phyloP scores from a whole-genome alignment of 163 green algal species.

The Coccomyxa subellipsoidea region DNA sequence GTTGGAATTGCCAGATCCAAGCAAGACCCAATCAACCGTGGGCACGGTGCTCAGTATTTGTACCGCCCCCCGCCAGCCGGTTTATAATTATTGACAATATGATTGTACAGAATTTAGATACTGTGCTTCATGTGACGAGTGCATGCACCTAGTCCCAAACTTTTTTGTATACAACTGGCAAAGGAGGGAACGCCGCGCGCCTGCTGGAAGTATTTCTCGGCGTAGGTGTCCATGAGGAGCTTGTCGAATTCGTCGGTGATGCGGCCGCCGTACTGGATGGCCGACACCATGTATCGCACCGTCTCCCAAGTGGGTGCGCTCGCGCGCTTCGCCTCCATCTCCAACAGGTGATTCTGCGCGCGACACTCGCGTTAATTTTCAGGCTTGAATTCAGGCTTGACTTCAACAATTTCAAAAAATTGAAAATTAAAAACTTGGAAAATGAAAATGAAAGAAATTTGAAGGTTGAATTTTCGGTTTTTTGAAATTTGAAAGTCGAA shows the following conservation, averaged over 20 bases:
- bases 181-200: constrained; percentile 16
- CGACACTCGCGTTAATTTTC: too few species aligned
- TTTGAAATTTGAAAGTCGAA: too few species aligned
- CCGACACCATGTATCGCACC: constrained; percentile 92
- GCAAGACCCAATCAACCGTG: too few species aligned
- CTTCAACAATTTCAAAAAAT: not conserved
- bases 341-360: constrained; percentile 83
- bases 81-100: too few species aligned
- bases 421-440: not conserved
- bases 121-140: too few species aligned
- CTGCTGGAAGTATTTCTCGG: constrained; percentile 69
- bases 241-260: constrained; percentile 95
- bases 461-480: not conserved
- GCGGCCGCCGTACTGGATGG: constrained; percentile 92
- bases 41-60: too few species aligned
- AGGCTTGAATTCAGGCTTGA: not conserved
- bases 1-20: too few species aligned
- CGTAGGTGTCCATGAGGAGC: constrained; percentile 84
- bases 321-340: constrained; percentile 88
- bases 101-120: too few species aligned
- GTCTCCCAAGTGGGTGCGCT: constrained; percentile 81
- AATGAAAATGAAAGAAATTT: not conserved
- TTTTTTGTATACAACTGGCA: too few species aligned
- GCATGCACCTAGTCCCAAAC: too few species aligned
- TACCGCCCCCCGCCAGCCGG: too few species aligned